Conservation (phyloP, 768 basidiomycete genomes). For the Suillus clintonianus region DNA sequence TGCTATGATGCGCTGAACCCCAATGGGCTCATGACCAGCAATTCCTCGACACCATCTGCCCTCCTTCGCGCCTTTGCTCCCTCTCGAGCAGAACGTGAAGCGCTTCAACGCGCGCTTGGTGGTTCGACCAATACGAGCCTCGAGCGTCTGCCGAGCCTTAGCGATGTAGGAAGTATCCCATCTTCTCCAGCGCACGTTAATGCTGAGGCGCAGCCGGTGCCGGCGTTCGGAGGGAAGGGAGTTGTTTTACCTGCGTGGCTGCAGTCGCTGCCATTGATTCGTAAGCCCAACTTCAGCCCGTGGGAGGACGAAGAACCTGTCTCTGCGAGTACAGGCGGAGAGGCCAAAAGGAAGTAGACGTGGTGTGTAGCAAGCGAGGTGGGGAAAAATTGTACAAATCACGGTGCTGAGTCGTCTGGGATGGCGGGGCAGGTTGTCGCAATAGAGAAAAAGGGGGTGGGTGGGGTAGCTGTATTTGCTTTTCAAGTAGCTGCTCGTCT, state of each 20-base stretch:
- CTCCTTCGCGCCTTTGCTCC: constrained; percentile 84
- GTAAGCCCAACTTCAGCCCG: constrained; percentile 77
- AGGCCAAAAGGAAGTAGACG: constrained; percentile 24
- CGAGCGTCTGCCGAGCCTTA: constrained; percentile 76
- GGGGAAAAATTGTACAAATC: constrained; percentile 12
- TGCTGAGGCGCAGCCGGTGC: constrained; percentile 28
- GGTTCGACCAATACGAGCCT: constrained; percentile 74
- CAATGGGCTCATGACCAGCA: constrained; percentile 47
- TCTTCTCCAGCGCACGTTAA: constrained; percentile 63
- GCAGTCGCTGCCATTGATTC: constrained; percentile 61
- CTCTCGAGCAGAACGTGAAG: constrained; percentile 86
- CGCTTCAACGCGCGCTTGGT: constrained; percentile 75
- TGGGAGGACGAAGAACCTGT: constrained; percentile 73
- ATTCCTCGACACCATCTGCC: constrained; percentile 46
- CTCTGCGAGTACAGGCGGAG: constrained; percentile 11
- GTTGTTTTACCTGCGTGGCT: constrained; percentile 64
- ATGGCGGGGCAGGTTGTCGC: constrained; percentile 12
- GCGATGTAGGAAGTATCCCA: constrained; percentile 73
- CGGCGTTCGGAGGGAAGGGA: constrained; percentile 24
- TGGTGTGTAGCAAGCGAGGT: neutral
- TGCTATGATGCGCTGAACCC: constrained; percentile 63
- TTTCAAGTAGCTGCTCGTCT: constrained; percentile 25
- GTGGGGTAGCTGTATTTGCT: constrained; percentile 22
- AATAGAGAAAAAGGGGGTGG: constrained; percentile 15
- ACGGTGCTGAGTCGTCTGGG: constrained; percentile 12